Percentiles rank a stretch among this genome's conserved stretches.
Conservation (phyloP, 2,329 filamentous ascomycete genomes). For the Trichophyton mentagrophytes region DNA sequence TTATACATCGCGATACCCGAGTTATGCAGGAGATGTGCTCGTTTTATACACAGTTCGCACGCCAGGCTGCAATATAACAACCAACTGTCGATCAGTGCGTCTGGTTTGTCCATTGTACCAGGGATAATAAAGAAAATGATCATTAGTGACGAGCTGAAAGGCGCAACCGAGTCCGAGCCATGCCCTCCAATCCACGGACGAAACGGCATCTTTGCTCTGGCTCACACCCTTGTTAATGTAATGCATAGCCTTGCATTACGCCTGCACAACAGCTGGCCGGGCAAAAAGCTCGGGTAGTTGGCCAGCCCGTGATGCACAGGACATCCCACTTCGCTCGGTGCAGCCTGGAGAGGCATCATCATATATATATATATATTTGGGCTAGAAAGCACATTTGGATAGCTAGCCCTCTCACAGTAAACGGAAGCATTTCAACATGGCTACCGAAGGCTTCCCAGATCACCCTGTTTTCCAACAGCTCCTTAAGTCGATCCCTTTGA, state of each 20-base stretch:
- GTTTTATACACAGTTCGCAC: no score
- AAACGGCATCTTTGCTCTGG: not conserved
- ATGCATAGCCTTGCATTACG: not conserved
- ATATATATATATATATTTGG: not conserved
- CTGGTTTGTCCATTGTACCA: not conserved
- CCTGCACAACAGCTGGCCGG: not conserved
- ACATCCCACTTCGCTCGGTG: no score
- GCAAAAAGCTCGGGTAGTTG: no score
- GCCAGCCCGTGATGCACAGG: no score
- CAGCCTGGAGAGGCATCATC: not conserved
- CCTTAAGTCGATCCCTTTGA: not conserved
- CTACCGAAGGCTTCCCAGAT: not conserved
- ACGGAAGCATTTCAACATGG: not conserved
- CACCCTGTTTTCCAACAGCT: not conserved
- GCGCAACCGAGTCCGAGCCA: not conserved
- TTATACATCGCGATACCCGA: no score
- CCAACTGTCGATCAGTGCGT: no score
- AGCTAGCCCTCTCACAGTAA: not conserved
- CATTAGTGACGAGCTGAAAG: not conserved
- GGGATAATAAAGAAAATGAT: not conserved
- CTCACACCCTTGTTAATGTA: not conserved
- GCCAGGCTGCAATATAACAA: no score
- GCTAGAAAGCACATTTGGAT: not conserved
- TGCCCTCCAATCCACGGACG: not conserved
- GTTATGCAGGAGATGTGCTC: no score